These are phyloP conservation scores for Cercophora samala DNA, from an alignment of 495 filamentous ascomycete species.

Conservation along the genomic window DNA sequence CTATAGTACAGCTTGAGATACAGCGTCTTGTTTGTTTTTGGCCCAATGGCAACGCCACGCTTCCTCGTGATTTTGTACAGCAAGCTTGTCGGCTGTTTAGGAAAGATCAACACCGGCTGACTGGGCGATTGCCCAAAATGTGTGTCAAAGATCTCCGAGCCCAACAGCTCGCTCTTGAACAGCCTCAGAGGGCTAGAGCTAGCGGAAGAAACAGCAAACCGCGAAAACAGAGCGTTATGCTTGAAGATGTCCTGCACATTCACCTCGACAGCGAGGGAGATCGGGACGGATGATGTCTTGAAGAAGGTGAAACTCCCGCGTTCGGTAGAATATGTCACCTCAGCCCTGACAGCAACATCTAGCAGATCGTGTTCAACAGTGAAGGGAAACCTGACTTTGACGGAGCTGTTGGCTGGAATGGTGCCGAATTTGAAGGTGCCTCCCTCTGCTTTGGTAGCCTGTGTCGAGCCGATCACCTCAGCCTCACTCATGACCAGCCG, in stretches of 20 bases:
- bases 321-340: slow-evolving; percentile 73
- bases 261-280: slow-evolving; percentile 78
- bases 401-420: slow-evolving; percentile 47
- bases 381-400: slow-evolving; percentile 71
- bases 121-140: slow-evolving; percentile 54
- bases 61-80: slow-evolving; percentile 71
- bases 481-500: slow-evolving; percentile 74
- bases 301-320: slow-evolving; percentile 69
- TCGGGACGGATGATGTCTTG: slow-evolving; percentile 59
- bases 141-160: slow-evolving; percentile 66
- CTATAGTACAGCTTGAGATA: slow-evolving; percentile 73
- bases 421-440: slow-evolving; percentile 64
- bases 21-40: slow-evolving; percentile 51
- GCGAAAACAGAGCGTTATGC: slow-evolving; percentile 72
- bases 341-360: slow-evolving; percentile 69
- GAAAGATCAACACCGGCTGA: slow-evolving; percentile 64
- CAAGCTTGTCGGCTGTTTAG: slow-evolving; percentile 76
- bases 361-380: slow-evolving; percentile 74
- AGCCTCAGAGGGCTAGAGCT: slow-evolving; percentile 70
- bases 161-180: slow-evolving; percentile 63
- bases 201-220: slow-evolving; percentile 82
- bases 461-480: slow-evolving; percentile 52
- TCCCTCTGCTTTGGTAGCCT: slow-evolving; percentile 57
- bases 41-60: slow-evolving; percentile 25
- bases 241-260: slow-evolving; percentile 98